Conservation (phyloP, 768 basidiomycete genomes). For the Kwoniella shandongensis region DNA sequence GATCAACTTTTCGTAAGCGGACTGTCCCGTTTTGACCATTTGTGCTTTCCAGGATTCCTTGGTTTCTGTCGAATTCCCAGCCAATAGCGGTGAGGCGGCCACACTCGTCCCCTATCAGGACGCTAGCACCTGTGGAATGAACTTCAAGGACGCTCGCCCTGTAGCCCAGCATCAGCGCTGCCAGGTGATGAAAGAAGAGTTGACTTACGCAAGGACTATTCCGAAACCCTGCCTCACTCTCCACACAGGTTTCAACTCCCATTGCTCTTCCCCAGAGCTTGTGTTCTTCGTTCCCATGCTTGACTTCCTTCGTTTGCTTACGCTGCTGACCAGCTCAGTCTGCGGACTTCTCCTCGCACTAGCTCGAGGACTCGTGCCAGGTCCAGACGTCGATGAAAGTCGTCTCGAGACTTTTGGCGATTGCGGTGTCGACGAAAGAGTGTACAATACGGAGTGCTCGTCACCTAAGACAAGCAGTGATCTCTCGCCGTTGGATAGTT, state of each 20-base stretch:
- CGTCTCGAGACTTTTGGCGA: slow-evolving; percentile 24
- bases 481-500: slow-evolving; percentile 6
- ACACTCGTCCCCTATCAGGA: slow-evolving; percentile 46
- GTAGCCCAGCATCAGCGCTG: not conserved
- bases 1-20: slow-evolving; percentile 25
- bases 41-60: slow-evolving; percentile 17
- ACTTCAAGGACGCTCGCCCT: slow-evolving; percentile 30
- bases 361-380: slow-evolving; percentile 31
- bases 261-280: slow-evolving; percentile 14
- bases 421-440: slow-evolving; percentile 11
- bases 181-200: no score
- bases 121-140: slow-evolving; percentile 25
- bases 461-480: slow-evolving; percentile 47
- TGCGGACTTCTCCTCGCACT: slow-evolving; percentile 36
- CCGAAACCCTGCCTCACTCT: slow-evolving; percentile 51
- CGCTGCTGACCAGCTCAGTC: slow-evolving; percentile 38
- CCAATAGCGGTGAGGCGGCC: slow-evolving; percentile 39
- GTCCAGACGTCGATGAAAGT: slow-evolving; percentile 16
- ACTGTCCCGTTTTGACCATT: slow-evolving; percentile 15
- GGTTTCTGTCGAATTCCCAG: slow-evolving; percentile 28
- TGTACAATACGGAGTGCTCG: slow-evolving; percentile 44
- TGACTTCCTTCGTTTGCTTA: slow-evolving; percentile 43
- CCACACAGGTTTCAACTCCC: slow-evolving; percentile 41
- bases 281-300: slow-evolving; percentile 22
- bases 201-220: slow-evolving; percentile 44